Evolutionary conservation across 148 eudicot species (phyloP).

Genomic region (Silene latifolia): DNA sequence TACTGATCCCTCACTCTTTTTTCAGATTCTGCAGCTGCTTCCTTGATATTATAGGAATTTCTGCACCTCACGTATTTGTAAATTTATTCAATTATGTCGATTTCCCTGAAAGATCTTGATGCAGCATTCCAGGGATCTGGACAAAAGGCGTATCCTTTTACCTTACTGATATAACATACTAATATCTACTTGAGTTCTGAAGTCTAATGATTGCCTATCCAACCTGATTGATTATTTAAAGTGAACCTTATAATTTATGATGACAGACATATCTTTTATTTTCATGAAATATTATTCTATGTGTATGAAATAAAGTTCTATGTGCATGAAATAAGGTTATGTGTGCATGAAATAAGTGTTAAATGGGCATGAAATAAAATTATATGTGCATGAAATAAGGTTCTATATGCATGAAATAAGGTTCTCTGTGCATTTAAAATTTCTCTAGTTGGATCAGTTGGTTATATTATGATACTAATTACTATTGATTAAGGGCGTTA

Average conservation of each 20-base stretch:
- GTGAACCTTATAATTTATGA: conserved; percentile 7
- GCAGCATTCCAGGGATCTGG: conserved; percentile 94
- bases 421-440: too few species aligned
- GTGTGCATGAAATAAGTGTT: too few species aligned
- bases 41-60: conserved; percentile 17
- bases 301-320: too few species aligned
- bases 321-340: too few species aligned
- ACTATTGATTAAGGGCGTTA: too few species aligned
- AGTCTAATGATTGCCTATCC: not conserved
- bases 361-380: too few species aligned
- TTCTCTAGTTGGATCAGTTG: too few species aligned
- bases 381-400: too few species aligned
- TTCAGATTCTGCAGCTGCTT: conserved; percentile 24
- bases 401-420: too few species aligned
- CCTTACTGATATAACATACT: not conserved
- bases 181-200: not conserved
- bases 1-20: not conserved
- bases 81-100: conserved; percentile 47
- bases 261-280: too few species aligned
- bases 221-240: not conserved
- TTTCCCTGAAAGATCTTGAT: conserved; percentile 84
- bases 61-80: not conserved
- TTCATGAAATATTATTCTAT: too few species aligned
- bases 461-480: too few species aligned
- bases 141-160: conserved; percentile 95